A percentile compares a stretch with the other conserved stretches of the same genome.
Evolutionary conservation across 331 rosid genomes (phyloP).

Genomic region (Arachis monticola): DNA sequence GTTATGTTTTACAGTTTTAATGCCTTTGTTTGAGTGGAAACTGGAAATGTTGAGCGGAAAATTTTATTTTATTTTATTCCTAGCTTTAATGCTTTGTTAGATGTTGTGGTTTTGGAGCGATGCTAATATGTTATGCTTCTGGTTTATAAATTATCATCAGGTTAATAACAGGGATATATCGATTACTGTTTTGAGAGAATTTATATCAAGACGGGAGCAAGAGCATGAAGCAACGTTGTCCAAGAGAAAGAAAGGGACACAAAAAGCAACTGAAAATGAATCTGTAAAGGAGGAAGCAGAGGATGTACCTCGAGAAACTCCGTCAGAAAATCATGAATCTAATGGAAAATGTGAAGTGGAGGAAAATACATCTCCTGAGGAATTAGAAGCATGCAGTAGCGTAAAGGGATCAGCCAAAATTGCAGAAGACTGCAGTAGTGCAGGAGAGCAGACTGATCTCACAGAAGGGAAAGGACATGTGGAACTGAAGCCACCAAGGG

Average conservation of each 20-base stretch:
- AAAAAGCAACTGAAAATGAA: conserved; percentile 51
- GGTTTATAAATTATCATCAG: conserved; percentile 53
- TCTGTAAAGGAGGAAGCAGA: conserved; percentile 59
- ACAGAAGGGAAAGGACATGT: conserved; percentile 62
- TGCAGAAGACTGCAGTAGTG: conserved; percentile 44
- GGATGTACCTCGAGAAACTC: conserved; percentile 48
- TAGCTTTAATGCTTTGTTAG: not conserved
- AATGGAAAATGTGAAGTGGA: conserved; percentile 57
- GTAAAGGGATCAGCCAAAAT: conserved; percentile 49
- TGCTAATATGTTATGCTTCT: conserved; percentile 2
- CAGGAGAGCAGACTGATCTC: conserved; percentile 42
- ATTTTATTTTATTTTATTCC: not conserved
- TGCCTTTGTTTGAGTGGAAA: not conserved
- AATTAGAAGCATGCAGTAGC: conserved; percentile 46
- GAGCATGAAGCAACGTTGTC: conserved; percentile 68
- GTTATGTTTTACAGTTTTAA: not conserved
- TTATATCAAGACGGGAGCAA: conserved; percentile 64
- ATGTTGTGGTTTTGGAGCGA: not conserved
- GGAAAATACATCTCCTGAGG: conserved; percentile 52
- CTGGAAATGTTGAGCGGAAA: not conserved
- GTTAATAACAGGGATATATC: conserved; percentile 95
- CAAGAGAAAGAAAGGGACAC: conserved; percentile 56
- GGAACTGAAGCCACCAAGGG: conserved; percentile 74
- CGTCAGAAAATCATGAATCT: conserved; percentile 45
- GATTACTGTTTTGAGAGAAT: conserved; percentile 86